Conservation (phyloP, 495 filamentous ascomycete species). For the Penicillium antarcticum region DNA sequence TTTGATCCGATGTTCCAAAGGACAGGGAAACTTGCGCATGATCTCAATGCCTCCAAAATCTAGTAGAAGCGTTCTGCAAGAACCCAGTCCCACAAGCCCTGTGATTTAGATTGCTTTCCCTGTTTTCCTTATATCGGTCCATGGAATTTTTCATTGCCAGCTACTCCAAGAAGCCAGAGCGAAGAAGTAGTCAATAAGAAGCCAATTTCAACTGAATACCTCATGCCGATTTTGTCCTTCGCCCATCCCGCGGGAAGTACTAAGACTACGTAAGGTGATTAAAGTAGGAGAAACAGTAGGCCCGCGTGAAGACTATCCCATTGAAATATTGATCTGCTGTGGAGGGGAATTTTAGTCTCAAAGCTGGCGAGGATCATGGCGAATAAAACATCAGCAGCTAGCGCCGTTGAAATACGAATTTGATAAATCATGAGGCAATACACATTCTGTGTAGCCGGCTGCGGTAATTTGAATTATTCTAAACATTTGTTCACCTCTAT, state of each 20-base stretch:
- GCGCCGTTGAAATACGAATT: too few relatives aligned
- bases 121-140: not conserved
- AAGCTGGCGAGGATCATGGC: too few relatives aligned
- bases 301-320: too few relatives aligned
- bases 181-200: slow-evolving; percentile 2
- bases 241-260: not conserved
- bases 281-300: too few relatives aligned
- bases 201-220: slow-evolving; percentile 4
- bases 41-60: not conserved
- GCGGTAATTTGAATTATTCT: too few relatives aligned
- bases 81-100: not conserved
- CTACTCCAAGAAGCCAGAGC: slow-evolving; percentile 6
- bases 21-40: not conserved
- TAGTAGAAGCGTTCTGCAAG: not conserved
- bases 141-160: slow-evolving; percentile 5
- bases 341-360: too few relatives aligned
- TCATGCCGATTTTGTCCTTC: slow-evolving; percentile 9
- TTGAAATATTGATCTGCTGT: too few relatives aligned
- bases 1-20: too few relatives aligned
- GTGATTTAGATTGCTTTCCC: not conserved
- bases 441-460: too few relatives aligned
- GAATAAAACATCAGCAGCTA: too few relatives aligned
- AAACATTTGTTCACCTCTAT: too few relatives aligned
- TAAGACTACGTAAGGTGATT: not conserved
- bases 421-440: too few relatives aligned